Conservation (phyloP, 2,329 filamentous ascomycete genomes). For the Alternaria sp. region DNA sequence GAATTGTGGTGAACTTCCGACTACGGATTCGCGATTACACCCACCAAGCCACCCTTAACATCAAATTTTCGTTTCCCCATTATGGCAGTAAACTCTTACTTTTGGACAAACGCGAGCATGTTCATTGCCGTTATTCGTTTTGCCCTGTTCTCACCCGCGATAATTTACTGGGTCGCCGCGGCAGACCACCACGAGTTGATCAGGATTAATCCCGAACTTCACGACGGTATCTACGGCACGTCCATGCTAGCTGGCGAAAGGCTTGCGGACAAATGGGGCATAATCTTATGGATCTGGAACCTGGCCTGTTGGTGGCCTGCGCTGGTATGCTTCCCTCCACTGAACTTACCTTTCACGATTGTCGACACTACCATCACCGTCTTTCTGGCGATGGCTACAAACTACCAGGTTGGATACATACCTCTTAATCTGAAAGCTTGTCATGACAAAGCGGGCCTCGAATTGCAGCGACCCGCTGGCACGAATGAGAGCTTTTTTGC, state of each 20-base stretch:
- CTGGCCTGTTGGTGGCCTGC: slow-evolving; percentile 4
- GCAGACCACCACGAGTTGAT: slow-evolving; percentile 9
- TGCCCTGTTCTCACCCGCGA: neutral
- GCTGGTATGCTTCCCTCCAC: slow-evolving; percentile 5
- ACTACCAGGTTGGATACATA: slow-evolving; percentile 14
- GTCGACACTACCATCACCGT: slow-evolving; percentile 11
- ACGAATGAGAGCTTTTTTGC: slow-evolving; percentile 39
- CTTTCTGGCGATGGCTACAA: slow-evolving; percentile 5
- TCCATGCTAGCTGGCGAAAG: slow-evolving; percentile 11
- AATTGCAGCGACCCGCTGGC: slow-evolving; percentile 12
- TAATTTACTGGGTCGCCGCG: slow-evolving; percentile 3
- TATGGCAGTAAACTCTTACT: neutral
- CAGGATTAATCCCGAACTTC: slow-evolving; percentile 10
- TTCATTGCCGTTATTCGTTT: slow-evolving; percentile 4
- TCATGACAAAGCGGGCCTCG: neutral
- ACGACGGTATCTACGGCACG: slow-evolving; percentile 17
- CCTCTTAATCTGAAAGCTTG: slow-evolving; percentile 10
- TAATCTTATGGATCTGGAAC: slow-evolving; percentile 6
- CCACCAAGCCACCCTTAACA: neutral
- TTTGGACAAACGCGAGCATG: neutral
- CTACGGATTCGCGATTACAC: neutral
- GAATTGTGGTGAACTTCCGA: neutral
- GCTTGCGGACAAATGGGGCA: slow-evolving; percentile 15
- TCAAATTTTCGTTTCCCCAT: neutral
- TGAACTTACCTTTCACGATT: slow-evolving; percentile 13